Evolutionary conservation across 2,329 filamentous ascomycete species (phyloP).

Genomic region (Colletotrichum filicis): DNA sequence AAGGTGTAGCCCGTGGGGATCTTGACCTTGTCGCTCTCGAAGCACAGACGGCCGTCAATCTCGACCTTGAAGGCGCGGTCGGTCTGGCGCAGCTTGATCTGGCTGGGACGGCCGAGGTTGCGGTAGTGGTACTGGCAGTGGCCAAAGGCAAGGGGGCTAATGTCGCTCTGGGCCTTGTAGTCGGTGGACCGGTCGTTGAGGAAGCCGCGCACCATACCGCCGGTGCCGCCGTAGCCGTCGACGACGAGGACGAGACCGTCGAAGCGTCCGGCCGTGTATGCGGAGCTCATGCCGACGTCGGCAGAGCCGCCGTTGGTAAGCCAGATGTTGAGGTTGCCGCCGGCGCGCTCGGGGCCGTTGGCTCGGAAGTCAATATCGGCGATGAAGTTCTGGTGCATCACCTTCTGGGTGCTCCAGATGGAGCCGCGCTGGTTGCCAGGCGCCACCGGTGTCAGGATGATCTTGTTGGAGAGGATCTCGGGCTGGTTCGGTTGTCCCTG

Average conservation of each 20-base stretch:
- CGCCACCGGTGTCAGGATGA: constrained; percentile 89
- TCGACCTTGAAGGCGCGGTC: constrained; percentile 77
- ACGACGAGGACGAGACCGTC: constrained; percentile 91
- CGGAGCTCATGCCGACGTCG: constrained; percentile 76
- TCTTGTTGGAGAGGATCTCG: constrained; percentile 84
- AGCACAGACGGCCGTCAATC: constrained; percentile 84
- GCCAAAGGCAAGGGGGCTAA: constrained; percentile 90
- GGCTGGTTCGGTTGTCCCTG: constrained; percentile 66
- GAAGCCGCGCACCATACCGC: constrained; percentile 89
- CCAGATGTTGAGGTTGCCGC: constrained; percentile 95
- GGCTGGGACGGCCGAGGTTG: constrained; percentile 86
- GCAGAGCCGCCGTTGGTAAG: constrained; percentile 77
- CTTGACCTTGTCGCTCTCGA: constrained; percentile 81
- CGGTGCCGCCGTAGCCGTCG: constrained; percentile 81
- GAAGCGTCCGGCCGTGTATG: constrained; percentile 87
- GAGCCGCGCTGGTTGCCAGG: constrained; percentile 88
- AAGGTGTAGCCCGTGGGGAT: constrained; percentile 86
- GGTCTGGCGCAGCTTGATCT: constrained; percentile 78
- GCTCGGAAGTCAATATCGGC: constrained; percentile 89
- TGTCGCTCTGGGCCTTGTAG: constrained; percentile 78
- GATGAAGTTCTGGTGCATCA: constrained; percentile 78
- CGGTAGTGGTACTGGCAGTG: constrained; percentile 93
- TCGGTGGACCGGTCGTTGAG: constrained; percentile 90
- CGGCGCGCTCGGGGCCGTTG: constrained; percentile 84
- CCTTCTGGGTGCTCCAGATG: constrained; percentile 77